Evolutionary conservation across 2,329 filamentous ascomycete genomes (phyloP).

Genomic region (Fusarium sp.): DNA sequence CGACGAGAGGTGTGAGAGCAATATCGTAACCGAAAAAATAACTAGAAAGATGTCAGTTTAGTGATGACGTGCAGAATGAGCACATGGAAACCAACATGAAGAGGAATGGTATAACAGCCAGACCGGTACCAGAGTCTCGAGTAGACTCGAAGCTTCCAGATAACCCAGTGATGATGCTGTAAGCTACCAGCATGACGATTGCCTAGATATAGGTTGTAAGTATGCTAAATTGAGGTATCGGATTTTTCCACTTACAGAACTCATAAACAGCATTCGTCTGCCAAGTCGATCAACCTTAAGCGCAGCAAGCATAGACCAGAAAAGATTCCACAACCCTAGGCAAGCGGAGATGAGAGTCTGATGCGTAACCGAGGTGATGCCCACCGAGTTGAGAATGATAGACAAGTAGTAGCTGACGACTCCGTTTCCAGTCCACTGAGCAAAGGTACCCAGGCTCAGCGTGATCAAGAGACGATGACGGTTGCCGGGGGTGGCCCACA

Average conservation of each 20-base stretch:
- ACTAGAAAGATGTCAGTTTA: background rate
- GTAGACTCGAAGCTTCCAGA: background rate
- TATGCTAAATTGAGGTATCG: background rate
- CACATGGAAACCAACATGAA: background rate
- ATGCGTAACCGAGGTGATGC: background rate
- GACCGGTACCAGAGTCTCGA: background rate
- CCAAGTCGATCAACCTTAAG: background rate
- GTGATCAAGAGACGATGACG: too few species aligned
- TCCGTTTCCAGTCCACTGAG: background rate
- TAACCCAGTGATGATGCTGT: background rate
- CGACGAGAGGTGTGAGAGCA: background rate
- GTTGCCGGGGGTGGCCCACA: too few species aligned
- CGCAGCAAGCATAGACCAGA: background rate
- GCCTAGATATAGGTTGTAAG: background rate
- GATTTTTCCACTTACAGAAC: background rate
- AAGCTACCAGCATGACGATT: background rate
- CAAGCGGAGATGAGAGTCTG: background rate
- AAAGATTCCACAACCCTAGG: background rate
- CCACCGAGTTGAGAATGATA: background rate
- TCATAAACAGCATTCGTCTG: background rate
- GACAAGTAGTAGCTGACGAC: background rate
- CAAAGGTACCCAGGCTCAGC: background rate
- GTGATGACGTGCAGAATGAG: background rate
- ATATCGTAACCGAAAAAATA: background rate
- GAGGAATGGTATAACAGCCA: background rate